These are phyloP conservation scores for Prunus mongolica DNA, from an alignment of 306 rosid species.

Conservation along the genomic window DNA sequence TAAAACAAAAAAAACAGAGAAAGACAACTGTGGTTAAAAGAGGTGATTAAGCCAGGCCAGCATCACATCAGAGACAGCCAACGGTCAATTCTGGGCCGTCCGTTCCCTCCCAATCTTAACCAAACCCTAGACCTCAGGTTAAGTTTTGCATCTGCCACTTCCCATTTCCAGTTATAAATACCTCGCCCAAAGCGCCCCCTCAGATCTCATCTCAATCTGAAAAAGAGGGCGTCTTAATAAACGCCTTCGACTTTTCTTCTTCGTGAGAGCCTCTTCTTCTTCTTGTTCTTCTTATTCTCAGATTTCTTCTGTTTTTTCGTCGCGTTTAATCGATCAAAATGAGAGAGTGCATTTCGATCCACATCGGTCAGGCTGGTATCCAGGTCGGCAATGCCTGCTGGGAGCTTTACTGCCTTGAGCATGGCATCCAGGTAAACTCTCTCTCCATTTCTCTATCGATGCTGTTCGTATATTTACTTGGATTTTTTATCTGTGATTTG, in stretches of 20 bases:
- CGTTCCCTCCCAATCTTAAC: background rate
- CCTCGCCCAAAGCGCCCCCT: background rate
- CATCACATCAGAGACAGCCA: background rate
- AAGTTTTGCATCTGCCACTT: background rate
- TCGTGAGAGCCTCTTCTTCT: background rate
- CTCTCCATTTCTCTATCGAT: background rate
- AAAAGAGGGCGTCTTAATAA: slow-evolving; percentile 76
- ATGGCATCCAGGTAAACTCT: slow-evolving; percentile 65
- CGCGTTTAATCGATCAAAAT: slow-evolving; percentile 29
- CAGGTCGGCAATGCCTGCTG: slow-evolving; percentile 98
- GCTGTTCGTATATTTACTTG: background rate
- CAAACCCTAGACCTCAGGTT: background rate
- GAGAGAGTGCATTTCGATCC: slow-evolving; percentile 95
- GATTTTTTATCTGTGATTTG: background rate
- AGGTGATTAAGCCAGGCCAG: background rate
- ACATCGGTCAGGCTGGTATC: slow-evolving; percentile 96
- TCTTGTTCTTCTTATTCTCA: background rate
- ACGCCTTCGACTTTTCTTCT: slow-evolving; percentile 40
- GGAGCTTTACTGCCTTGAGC: slow-evolving; percentile 96
- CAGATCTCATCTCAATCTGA: background rate
- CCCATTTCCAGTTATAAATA: slow-evolving; percentile 23
- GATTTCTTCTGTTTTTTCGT: background rate
- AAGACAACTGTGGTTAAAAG: background rate
- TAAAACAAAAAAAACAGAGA: background rate
- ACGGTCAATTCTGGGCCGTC: background rate